A percentile compares a stretch with the other conserved stretches of the same genome.
phyloP scores from a whole-genome alignment of 140 eudicot species.

The Cichorium intybus region DNA sequence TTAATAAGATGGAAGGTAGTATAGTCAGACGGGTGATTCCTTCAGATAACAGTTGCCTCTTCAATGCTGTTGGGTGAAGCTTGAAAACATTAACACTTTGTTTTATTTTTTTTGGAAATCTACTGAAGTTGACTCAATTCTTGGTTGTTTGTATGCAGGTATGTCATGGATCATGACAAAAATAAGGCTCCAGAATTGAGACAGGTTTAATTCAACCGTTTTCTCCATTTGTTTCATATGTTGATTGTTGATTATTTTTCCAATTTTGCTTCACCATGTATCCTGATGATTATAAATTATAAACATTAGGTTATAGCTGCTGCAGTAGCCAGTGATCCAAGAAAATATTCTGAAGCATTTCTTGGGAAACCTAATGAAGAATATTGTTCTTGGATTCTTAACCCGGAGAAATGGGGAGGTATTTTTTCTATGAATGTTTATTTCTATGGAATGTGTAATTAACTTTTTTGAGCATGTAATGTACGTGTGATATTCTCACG shows the following conservation, averaged over 20 bases:
- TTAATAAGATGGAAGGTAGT: constrained; percentile 70
- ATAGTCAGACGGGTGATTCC: constrained; percentile 89
- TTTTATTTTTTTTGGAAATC: neutral
- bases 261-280: neutral
- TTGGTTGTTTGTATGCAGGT: constrained; percentile 41
- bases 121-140: neutral
- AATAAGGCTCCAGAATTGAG: constrained; percentile 76
- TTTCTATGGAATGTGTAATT: neutral
- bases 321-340: constrained; percentile 92
- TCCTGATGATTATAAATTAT: neutral
- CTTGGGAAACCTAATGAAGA: constrained; percentile 85
- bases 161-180: constrained; percentile 91
- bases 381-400: constrained; percentile 89
- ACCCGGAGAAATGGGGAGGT: constrained; percentile 99
- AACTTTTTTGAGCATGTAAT: no score
- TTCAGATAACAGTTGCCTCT: constrained; percentile 95
- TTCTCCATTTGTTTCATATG: neutral
- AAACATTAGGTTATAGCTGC: constrained; percentile 84
- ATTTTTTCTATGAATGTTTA: neutral
- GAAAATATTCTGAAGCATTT: constrained; percentile 81
- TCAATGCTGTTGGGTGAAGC: constrained; percentile 93
- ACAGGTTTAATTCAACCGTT: constrained; percentile 50
- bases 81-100: neutral
- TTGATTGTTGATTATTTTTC: neutral
- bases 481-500: neutral